Percentiles rank a stretch among this genome's conserved stretches.
These are phyloP conservation scores for Plasmodium ovale DNA, from an alignment of 169 alveolate genomes.

Conservation along the genomic window DNA sequence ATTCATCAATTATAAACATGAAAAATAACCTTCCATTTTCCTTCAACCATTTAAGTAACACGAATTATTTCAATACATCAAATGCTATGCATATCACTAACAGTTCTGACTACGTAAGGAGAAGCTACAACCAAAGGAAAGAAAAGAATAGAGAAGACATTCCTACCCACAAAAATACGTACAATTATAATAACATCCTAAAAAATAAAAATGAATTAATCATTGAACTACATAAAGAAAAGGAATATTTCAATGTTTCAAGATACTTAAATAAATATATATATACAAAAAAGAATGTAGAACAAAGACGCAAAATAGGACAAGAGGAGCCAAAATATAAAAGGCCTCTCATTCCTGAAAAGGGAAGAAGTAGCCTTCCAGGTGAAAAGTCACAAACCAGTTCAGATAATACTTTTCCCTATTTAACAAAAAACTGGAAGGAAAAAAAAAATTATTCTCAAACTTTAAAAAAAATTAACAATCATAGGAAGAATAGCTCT, in stretches of 20 bases:
- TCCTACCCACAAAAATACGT: not conserved
- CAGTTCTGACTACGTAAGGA: not conserved
- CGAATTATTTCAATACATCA: conserved; percentile 10
- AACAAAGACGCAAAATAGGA: not conserved
- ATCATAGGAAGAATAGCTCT: conserved; percentile 7
- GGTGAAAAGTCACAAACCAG: not conserved
- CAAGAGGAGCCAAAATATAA: too few species aligned
- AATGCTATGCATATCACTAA: not conserved
- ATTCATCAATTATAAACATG: not conserved
- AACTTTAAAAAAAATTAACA: not conserved
- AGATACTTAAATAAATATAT: conserved; percentile 3
- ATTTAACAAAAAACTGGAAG: conserved; percentile 4
- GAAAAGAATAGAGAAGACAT: not conserved
- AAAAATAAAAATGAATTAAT: not conserved
- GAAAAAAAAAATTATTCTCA: conserved; percentile 23
- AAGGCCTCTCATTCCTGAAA: too few species aligned
- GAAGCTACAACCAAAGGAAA: not conserved
- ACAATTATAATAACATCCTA: not conserved
- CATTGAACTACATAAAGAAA: conserved; percentile 15
- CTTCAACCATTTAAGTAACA: not conserved
- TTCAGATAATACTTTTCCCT: not conserved
- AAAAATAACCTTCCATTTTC: not conserved
- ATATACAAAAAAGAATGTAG: not conserved
- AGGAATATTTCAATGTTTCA: conserved; percentile 14
- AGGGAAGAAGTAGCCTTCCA: not conserved